phyloP scores from a whole-genome alignment of 441 rosid species.

The Jatropha multifida region DNA sequence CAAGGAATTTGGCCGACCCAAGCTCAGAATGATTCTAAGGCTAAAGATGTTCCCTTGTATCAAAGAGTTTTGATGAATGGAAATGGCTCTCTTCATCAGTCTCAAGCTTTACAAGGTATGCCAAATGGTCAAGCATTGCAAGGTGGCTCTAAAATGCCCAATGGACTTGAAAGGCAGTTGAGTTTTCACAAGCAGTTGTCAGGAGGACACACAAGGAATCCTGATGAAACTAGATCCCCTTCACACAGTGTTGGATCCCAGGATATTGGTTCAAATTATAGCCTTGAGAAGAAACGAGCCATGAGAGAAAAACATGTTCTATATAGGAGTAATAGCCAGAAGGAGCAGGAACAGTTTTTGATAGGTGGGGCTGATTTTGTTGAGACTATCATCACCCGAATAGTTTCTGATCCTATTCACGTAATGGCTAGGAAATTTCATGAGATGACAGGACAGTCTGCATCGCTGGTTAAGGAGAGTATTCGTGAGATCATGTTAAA shows the following conservation, averaged over 20 bases:
- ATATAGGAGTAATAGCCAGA: slow-evolving; percentile 60
- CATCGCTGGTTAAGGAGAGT: slow-evolving; percentile 63
- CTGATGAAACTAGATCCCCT: slow-evolving; percentile 62
- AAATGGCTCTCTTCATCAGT: slow-evolving; percentile 53
- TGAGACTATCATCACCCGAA: slow-evolving; percentile 60
- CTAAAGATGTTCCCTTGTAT: slow-evolving; percentile 60
- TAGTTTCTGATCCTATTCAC: slow-evolving; percentile 72
- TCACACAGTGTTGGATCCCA: slow-evolving; percentile 61
- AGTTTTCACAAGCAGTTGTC: slow-evolving; percentile 57
- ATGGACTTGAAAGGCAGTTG: slow-evolving; percentile 68
- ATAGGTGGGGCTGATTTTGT: slow-evolving; percentile 70
- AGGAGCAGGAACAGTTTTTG: slow-evolving; percentile 47
- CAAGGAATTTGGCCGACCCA: slow-evolving; percentile 58
- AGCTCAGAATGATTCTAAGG: slow-evolving; percentile 67
- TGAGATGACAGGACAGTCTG: slow-evolving; percentile 73
- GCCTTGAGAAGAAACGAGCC: slow-evolving; percentile 62
- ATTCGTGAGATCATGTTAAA: slow-evolving; percentile 69
- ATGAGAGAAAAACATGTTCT: slow-evolving; percentile 54
- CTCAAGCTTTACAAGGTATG: slow-evolving; percentile 48
- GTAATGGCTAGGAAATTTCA: slow-evolving; percentile 76
- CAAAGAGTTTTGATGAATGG: slow-evolving; percentile 69
- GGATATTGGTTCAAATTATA: slow-evolving; percentile 53
- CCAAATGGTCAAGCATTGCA: slow-evolving; percentile 50
- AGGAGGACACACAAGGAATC: slow-evolving; percentile 25
- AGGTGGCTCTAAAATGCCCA: slow-evolving; percentile 56